A percentile compares a stretch with the other conserved stretches of the same genome.
Evolutionary conservation across 2,329 filamentous ascomycete genomes (phyloP).

Genomic region (Dactylellina parvicollis): DNA sequence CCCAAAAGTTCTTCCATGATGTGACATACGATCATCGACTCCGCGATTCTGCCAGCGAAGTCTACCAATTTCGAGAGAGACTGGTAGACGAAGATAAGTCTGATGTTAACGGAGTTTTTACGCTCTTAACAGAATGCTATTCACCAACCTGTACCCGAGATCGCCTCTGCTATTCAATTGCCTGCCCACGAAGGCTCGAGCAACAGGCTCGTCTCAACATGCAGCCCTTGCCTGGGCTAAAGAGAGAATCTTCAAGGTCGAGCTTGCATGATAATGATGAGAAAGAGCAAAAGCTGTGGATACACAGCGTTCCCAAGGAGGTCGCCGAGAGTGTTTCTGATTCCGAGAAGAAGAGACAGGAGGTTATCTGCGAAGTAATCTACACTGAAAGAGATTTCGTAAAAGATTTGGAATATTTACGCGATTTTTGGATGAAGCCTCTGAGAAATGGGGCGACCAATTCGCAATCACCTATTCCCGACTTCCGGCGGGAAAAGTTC

Average conservation of each 20-base stretch:
- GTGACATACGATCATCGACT: conserved; percentile 96
- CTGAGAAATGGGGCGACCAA: conserved; percentile 75
- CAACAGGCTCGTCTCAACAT: conserved; percentile 94
- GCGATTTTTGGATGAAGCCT: conserved; percentile 98
- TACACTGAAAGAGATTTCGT: conserved; percentile 99
- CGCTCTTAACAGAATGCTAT: conserved; percentile 94
- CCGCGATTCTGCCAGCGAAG: conserved; percentile 90
- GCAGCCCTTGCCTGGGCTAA: conserved; percentile 88
- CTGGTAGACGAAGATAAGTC: conserved; percentile 85
- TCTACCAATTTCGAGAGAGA: conserved; percentile 91
- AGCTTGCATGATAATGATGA: conserved; percentile 88
- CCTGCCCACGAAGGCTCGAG: conserved; percentile 89
- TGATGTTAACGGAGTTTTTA: conserved; percentile 94
- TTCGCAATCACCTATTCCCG: conserved; percentile 82
- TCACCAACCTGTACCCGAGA: conserved; percentile 96
- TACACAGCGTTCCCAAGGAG: conserved; percentile 96
- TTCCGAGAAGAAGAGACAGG: conserved; percentile 94
- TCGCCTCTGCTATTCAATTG: conserved; percentile 96
- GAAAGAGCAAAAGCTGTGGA: conserved; percentile 98
- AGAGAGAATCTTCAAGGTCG: conserved; percentile 73
- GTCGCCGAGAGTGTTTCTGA: conserved; percentile 89
- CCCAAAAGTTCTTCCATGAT: conserved; percentile 99
- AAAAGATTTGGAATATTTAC: conserved; percentile 95
- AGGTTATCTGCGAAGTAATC: conserved; percentile 97
- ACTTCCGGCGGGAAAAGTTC: conserved; percentile 85